Conservation (phyloP, 352 stramenopile species). For the Phytophthora pini region DNA sequence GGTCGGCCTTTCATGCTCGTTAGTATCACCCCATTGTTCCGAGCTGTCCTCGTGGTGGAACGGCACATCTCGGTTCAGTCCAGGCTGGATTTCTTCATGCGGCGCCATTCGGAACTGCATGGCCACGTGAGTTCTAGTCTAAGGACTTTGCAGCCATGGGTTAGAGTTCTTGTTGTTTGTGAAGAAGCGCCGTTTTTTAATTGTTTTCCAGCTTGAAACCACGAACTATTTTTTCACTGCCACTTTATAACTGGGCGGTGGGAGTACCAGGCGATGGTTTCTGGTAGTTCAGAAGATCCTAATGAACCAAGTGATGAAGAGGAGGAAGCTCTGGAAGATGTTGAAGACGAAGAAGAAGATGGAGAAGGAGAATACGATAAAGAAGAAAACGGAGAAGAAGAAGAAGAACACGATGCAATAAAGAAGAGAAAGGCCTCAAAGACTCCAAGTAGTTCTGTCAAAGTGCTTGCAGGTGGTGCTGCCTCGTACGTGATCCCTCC, state of each 20-base stretch:
- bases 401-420: slow-evolving; percentile 14
- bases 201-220: slow-evolving; percentile 27
- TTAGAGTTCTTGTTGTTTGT: slow-evolving; percentile 6
- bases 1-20: background rate
- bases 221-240: slow-evolving; percentile 26
- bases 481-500: slow-evolving; percentile 34
- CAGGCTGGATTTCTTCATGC: slow-evolving; percentile 7
- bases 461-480: slow-evolving; percentile 28
- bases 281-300: background rate
- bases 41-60: slow-evolving; percentile 3
- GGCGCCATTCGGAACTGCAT: slow-evolving; percentile 31
- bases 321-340: slow-evolving; percentile 27
- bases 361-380: slow-evolving; percentile 31
- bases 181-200: slow-evolving; percentile 11
- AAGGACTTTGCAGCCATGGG: slow-evolving; percentile 15
- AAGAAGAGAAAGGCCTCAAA: slow-evolving; percentile 24
- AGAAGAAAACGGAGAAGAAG: slow-evolving; percentile 26
- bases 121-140: slow-evolving; percentile 3
- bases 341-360: slow-evolving; percentile 16
- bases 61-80: background rate
- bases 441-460: slow-evolving; percentile 21
- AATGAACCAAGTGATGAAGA: slow-evolving; percentile 27
- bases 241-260: too few species aligned
- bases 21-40: slow-evolving; percentile 16
- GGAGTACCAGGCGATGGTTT: slow-evolving; percentile 4